Percentiles rank a stretch among this genome's conserved stretches.
These are phyloP conservation scores for Hysterium pulicare DNA, from an alignment of 2,329 filamentous ascomycete genomes.

Conservation along the genomic window DNA sequence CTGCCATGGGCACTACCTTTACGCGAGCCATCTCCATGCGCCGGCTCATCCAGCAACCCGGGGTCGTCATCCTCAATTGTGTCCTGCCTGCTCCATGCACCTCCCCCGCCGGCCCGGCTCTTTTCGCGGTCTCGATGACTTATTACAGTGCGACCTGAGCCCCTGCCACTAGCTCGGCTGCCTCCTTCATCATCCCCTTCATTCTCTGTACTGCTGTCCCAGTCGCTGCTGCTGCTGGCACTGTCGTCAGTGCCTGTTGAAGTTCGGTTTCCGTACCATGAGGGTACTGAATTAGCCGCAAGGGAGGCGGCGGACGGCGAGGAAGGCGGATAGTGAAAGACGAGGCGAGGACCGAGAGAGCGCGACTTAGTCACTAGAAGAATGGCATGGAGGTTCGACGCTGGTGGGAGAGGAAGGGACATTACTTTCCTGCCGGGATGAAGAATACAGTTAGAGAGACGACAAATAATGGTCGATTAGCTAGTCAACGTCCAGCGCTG, in stretches of 20 bases:
- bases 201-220: conserved; percentile 34
- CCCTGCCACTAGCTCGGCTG: conserved; percentile 30
- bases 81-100: conserved; percentile 33
- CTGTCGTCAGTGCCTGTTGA: conserved; percentile 34
- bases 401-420: conserved; percentile 31
- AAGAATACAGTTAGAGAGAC: not conserved
- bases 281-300: conserved; percentile 28
- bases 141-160: conserved; percentile 20
- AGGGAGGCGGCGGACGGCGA: conserved; percentile 34
- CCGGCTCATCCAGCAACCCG: conserved; percentile 15
- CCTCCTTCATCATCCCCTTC: conserved; percentile 32
- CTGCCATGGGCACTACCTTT: conserved; percentile 12
- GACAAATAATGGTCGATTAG: not conserved
- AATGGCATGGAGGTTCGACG: conserved; percentile 39
- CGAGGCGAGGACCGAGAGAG: conserved; percentile 37
- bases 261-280: conserved; percentile 37
- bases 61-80: conserved; percentile 34
- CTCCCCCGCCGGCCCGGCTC: conserved; percentile 18
- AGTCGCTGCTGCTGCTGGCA: conserved; percentile 33
- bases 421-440: conserved; percentile 16
- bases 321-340: conserved; percentile 42
- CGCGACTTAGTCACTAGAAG: conserved; percentile 40
- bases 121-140: conserved; percentile 26
- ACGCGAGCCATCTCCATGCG: conserved; percentile 7
- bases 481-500: not conserved